phyloP scores from a whole-genome alignment of 176 grass and related monocot species.

The Zizania latifolia region DNA sequence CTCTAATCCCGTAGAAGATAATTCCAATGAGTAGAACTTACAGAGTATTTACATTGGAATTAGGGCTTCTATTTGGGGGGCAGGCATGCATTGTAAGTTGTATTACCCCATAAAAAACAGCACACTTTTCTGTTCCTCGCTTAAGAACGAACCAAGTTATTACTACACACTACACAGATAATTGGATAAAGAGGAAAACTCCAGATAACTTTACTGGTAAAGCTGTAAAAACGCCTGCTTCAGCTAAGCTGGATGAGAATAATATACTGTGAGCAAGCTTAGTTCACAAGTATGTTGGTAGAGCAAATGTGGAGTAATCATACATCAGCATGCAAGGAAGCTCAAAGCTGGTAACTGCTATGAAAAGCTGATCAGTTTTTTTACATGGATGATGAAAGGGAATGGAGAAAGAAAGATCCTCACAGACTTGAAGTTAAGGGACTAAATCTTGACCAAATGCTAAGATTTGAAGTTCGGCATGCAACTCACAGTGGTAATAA shows the following conservation, averaged over 20 bases:
- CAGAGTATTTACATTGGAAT: conserved; percentile 60
- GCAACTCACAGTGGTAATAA: conserved; percentile 16
- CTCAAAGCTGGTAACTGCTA: conserved; percentile 23
- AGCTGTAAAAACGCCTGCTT: conserved; percentile 18
- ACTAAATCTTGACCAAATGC: conserved; percentile 36
- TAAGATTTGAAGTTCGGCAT: conserved; percentile 29
- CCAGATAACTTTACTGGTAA: conserved; percentile 28
- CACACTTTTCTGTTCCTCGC: conserved; percentile 17
- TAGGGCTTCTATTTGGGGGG: conserved; percentile 48
- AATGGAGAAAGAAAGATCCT: not conserved
- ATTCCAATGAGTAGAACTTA: conserved; percentile 52
- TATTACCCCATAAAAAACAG: conserved; percentile 20
- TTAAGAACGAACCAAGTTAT: conserved; percentile 12
- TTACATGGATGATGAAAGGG: conserved; percentile 33
- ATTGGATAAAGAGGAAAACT: not conserved
- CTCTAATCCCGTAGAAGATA: conserved; percentile 62
- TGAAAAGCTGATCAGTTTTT: conserved; percentile 47
- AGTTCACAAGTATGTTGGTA: conserved; percentile 29
- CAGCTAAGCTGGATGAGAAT: conserved; percentile 18
- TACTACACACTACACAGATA: not conserved
- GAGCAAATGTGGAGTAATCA: conserved; percentile 32
- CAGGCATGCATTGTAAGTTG: conserved; percentile 37
- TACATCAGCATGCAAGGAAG: conserved; percentile 20
- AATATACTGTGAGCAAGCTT: conserved; percentile 19
- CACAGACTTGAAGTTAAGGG: not conserved